Evolutionary conservation across 306 rosid genomes (phyloP).

Genomic region (Rubus idaeus): DNA sequence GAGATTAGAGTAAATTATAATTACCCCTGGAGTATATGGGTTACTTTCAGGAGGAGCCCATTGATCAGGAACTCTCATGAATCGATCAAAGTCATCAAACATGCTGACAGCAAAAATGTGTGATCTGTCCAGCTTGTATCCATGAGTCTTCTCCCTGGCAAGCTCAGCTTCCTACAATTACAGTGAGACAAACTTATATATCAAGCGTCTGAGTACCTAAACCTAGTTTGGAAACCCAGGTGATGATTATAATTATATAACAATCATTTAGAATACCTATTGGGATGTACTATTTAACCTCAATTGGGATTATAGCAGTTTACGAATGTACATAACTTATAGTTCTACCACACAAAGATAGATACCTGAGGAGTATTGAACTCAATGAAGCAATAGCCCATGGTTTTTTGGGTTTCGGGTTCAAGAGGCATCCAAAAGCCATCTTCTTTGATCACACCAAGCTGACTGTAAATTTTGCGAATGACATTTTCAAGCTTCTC

Average conservation of each 20-base stretch:
- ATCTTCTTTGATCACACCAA: conserved; percentile 65
- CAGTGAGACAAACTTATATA: not conserved
- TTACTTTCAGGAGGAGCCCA: conserved; percentile 83
- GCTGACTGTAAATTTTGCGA: conserved; percentile 70
- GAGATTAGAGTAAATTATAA: conserved; percentile 12
- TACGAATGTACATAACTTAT: not conserved
- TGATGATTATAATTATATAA: too few species aligned
- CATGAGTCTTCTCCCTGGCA: conserved; percentile 85
- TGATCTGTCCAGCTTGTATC: conserved; percentile 74
- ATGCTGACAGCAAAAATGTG: conserved; percentile 77
- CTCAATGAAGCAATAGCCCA: conserved; percentile 81
- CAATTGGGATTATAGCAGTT: too few species aligned
- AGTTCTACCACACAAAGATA: not conserved
- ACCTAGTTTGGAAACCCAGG: not conserved
- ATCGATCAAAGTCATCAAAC: conserved; percentile 77
- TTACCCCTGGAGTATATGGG: conserved; percentile 78
- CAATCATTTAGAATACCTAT: not conserved
- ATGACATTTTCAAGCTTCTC: conserved; percentile 73
- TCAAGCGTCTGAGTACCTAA: not conserved
- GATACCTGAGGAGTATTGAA: conserved; percentile 73
- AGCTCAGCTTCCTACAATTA: conserved; percentile 81
- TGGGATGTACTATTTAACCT: not conserved
- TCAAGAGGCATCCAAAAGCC: conserved; percentile 89
- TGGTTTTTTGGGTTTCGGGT: conserved; percentile 48
- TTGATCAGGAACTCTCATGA: conserved; percentile 80